These are phyloP conservation scores for Paragyromitra xinjiangensis DNA, from an alignment of 495 filamentous ascomycete genomes.

Conservation along the genomic window DNA sequence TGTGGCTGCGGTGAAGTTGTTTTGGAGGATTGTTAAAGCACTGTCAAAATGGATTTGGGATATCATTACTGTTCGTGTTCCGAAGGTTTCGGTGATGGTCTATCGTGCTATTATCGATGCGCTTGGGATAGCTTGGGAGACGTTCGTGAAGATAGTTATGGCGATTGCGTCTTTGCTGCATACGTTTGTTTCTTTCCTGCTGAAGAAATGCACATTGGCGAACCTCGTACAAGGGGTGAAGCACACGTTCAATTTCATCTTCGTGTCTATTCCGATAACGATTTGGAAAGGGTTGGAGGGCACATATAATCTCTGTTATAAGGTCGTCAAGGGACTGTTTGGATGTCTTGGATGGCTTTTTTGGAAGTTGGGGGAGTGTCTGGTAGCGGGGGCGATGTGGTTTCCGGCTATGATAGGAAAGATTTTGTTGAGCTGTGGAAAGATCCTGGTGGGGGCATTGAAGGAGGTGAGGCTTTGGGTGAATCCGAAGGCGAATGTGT, in stretches of 20 bases:
- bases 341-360: slow-evolving; percentile 20
- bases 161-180: slow-evolving; percentile 29
- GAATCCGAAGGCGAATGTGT: slow-evolving; percentile 44
- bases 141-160: not conserved
- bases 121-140: slow-evolving; percentile 6
- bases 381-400: slow-evolving; percentile 17
- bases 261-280: slow-evolving; percentile 21
- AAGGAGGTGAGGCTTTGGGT: slow-evolving; percentile 45
- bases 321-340: slow-evolving; percentile 25
- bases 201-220: slow-evolving; percentile 33
- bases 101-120: slow-evolving; percentile 2
- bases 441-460: slow-evolving; percentile 19
- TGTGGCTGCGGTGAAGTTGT: not conserved
- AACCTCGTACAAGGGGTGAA: slow-evolving; percentile 30
- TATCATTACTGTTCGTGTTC: slow-evolving; percentile 29
- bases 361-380: not conserved
- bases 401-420: slow-evolving; percentile 35
- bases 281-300: slow-evolving; percentile 17
- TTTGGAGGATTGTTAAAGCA: not conserved
- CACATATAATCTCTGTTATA: slow-evolving; percentile 3
- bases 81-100: slow-evolving; percentile 27
- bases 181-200: slow-evolving; percentile 22
- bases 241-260: slow-evolving; percentile 26
- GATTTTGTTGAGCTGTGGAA: slow-evolving; percentile 17
- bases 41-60: slow-evolving; percentile 27